A percentile compares a stretch with the other conserved stretches of the same genome.
These are phyloP conservation scores for Aspergillus unguis DNA, from an alignment of 2,329 filamentous ascomycete genomes.

Conservation along the genomic window DNA sequence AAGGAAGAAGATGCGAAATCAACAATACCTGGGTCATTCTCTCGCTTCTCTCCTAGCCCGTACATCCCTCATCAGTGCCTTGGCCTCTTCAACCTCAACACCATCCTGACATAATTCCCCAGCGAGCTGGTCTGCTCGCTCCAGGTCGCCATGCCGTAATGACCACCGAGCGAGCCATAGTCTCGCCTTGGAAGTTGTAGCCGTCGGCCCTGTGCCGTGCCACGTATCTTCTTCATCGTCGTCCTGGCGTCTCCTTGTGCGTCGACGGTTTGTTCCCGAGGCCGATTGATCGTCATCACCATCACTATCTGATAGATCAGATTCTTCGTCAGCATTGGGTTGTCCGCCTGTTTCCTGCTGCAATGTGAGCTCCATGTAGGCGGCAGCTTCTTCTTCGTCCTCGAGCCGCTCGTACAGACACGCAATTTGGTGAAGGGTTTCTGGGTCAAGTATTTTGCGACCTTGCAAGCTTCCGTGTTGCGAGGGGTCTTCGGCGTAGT, in stretches of 20 bases:
- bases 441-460: conserved; percentile 74
- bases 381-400: conserved; percentile 74
- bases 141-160: conserved; percentile 71
- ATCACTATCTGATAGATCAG: conserved; percentile 32
- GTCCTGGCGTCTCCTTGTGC: conserved; percentile 23
- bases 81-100: conserved; percentile 94
- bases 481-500: conserved; percentile 57
- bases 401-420: conserved; percentile 78
- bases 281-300: conserved; percentile 33
- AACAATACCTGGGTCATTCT: conserved; percentile 9
- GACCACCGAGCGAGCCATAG: conserved; percentile 89
- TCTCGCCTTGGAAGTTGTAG: conserved; percentile 84
- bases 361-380: conserved; percentile 94
- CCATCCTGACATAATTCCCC: conserved; percentile 94
- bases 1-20: background rate
- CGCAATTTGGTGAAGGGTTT: conserved; percentile 86
- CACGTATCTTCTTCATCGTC: conserved; percentile 41
- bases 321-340: conserved; percentile 36
- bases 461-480: conserved; percentile 20
- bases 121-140: conserved; percentile 73
- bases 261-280: conserved; percentile 31
- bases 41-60: conserved; percentile 65
- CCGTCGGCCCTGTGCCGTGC: conserved; percentile 75
- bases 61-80: conserved; percentile 84
- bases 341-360: conserved; percentile 78